Percentiles rank a stretch among this genome's conserved stretches.
These are phyloP conservation scores for Debaryomyces prosopidis DNA, from an alignment of 805 yeast species.

Conservation along the genomic window DNA sequence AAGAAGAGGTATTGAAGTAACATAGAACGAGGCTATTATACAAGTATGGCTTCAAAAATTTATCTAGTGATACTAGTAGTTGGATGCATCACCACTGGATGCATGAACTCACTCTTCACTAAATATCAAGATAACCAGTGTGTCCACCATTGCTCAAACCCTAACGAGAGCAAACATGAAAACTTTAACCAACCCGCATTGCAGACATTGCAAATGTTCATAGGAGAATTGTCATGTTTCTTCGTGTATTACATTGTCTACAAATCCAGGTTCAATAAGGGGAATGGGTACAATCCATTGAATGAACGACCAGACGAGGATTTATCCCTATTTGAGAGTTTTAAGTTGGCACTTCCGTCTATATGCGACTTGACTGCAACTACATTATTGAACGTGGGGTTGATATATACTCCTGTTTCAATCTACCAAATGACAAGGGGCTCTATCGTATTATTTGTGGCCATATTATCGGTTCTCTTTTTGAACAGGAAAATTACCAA, in stretches of 20 bases:
- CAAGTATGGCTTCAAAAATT: neutral
- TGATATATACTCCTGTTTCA: conserved; percentile 73
- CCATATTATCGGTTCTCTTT: conserved; percentile 64
- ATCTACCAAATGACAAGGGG: conserved; percentile 88
- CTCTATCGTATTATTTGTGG: conserved; percentile 73
- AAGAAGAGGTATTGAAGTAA: neutral
- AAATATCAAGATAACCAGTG: conserved; percentile 78
- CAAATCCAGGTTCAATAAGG: conserved; percentile 11
- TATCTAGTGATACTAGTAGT: conserved; percentile 6
- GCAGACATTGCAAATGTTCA: conserved; percentile 79
- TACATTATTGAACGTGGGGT: conserved; percentile 73
- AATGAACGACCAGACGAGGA: conserved; percentile 8
- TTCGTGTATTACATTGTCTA: conserved; percentile 36
- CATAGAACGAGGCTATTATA: neutral
- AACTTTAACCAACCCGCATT: conserved; percentile 75
- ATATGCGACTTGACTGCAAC: conserved; percentile 72
- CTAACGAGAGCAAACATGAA: conserved; percentile 41
- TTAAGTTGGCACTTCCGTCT: conserved; percentile 58
- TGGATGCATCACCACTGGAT: conserved; percentile 69
- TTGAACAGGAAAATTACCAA: conserved; percentile 55
- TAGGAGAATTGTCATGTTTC: conserved; percentile 63
- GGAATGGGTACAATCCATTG: conserved; percentile 16
- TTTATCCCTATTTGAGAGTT: conserved; percentile 14
- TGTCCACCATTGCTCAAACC: conserved; percentile 53
- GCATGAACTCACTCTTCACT: conserved; percentile 70